These are phyloP conservation scores for Russula brevipes DNA, from an alignment of 768 basidiomycete genomes.

Conservation along the genomic window DNA sequence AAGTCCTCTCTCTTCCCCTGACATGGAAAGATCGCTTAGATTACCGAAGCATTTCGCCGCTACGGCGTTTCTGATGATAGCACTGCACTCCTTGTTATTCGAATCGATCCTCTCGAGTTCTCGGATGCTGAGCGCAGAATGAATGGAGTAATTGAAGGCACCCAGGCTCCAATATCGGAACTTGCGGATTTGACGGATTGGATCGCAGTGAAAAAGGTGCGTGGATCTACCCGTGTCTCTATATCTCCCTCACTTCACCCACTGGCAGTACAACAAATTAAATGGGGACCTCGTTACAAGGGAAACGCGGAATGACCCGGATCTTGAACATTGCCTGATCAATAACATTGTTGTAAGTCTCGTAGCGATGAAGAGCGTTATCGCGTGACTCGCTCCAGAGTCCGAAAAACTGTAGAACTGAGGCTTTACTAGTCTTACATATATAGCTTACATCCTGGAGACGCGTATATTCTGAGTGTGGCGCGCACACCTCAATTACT, in stretches of 20 bases:
- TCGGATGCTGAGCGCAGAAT: constrained; percentile 49
- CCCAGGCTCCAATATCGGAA: constrained; percentile 42
- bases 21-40: constrained; percentile 43
- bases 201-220: constrained; percentile 67
- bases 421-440: neutral
- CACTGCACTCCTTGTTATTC: constrained; percentile 64
- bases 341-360: constrained; percentile 70
- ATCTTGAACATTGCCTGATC: constrained; percentile 40
- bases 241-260: constrained; percentile 33
- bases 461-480: neutral
- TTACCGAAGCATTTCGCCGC: constrained; percentile 79
- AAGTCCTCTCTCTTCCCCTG: neutral
- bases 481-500: neutral
- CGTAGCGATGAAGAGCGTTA: constrained; percentile 77
- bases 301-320: constrained; percentile 33
- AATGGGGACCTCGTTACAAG: constrained; percentile 45
- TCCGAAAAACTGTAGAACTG: neutral
- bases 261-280: constrained; percentile 66
- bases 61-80: constrained; percentile 75
- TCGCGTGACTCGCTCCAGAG: constrained; percentile 25
- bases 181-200: constrained; percentile 60
- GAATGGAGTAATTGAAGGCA: constrained; percentile 54
- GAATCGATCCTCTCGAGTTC: constrained; percentile 44
- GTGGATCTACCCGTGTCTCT: constrained; percentile 14
- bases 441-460: neutral